A percentile compares a stretch with the other conserved stretches of the same genome.
phyloP scores from a whole-genome alignment of 306 rosid genomes.

The Cucurbita pepo region DNA sequence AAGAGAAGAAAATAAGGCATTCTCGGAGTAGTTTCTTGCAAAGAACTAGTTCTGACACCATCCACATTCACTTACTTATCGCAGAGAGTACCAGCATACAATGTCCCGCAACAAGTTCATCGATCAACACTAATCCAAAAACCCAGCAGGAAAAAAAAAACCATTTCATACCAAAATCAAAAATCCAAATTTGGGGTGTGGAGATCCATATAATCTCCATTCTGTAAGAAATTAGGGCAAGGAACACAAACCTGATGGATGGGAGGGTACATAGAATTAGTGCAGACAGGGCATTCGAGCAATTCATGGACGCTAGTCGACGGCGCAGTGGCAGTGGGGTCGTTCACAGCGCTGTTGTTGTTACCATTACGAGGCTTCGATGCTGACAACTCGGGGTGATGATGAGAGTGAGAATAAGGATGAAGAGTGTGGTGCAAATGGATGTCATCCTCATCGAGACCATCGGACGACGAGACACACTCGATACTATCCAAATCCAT shows the following conservation, averaged over 20 bases:
- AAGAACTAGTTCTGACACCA: background rate
- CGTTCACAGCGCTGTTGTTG: conserved; percentile 17
- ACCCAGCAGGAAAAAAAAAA: background rate
- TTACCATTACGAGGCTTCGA: conserved; percentile 50
- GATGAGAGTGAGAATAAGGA: conserved; percentile 33
- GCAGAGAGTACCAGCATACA: background rate
- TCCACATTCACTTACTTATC: background rate
- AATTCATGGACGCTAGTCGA: conserved; percentile 88
- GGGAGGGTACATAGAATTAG: conserved; percentile 94
- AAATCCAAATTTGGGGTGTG: background rate
- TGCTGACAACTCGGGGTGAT: conserved; percentile 51
- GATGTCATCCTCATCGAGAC: conserved; percentile 85
- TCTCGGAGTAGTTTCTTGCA: background rate
- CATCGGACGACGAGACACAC: conserved; percentile 72
- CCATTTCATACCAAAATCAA: background rate
- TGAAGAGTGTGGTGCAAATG: conserved; percentile 32
- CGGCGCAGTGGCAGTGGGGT: conserved; percentile 43
- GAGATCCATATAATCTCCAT: background rate
- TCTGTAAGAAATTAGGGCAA: background rate
- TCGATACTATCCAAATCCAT: conserved; percentile 82
- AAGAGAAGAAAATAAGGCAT: background rate
- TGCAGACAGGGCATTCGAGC: conserved; percentile 86
- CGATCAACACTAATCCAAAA: background rate
- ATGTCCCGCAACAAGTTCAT: background rate
- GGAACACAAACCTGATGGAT: conserved; percentile 55